Conservation (phyloP, 108 stramenopile genomes). For the Nitzschia sp. region DNA sequence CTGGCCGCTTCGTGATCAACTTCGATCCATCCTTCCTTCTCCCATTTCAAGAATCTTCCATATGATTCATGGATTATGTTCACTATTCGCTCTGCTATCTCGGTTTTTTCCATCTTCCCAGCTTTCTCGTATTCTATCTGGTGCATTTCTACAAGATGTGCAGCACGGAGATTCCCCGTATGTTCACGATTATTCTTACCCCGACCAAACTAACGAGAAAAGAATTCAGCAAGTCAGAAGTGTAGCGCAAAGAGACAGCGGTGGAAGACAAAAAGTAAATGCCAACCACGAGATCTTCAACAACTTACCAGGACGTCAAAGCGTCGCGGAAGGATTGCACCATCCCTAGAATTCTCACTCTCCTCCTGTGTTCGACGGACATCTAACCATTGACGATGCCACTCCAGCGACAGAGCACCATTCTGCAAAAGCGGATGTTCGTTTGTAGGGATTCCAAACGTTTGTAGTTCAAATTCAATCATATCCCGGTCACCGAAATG, state of each 20-base stretch:
- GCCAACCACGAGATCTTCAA: too few relatives aligned
- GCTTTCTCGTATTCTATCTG: slow-evolving; percentile 24
- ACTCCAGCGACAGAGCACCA: slow-evolving; percentile 8
- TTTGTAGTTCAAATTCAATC: slow-evolving; percentile 20
- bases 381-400: slow-evolving; percentile 29
- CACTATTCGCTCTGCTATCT: slow-evolving; percentile 25
- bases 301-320: slow-evolving; percentile 42
- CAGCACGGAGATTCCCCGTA: slow-evolving; percentile 24
- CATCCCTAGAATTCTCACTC: not conserved
- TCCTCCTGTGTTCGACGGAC: slow-evolving; percentile 8
- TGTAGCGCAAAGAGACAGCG: too few relatives aligned
- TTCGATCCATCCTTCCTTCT: slow-evolving; percentile 26
- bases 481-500: slow-evolving; percentile 7
- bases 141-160: slow-evolving; percentile 24
- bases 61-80: slow-evolving; percentile 20
- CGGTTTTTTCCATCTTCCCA: slow-evolving; percentile 29
- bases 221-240: too few relatives aligned
- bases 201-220: too few relatives aligned
- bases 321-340: slow-evolving; percentile 6
- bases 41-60: slow-evolving; percentile 33
- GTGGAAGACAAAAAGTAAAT: too few relatives aligned
- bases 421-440: slow-evolving; percentile 1
- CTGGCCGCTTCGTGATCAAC: slow-evolving; percentile 18
- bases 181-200: slow-evolving; percentile 16
- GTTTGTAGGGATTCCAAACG: slow-evolving; percentile 28